A percentile compares a stretch with the other conserved stretches of the same genome.
phyloP scores from a whole-genome alignment of 2,329 filamentous ascomycete genomes.

The Bipolaris gigantea region DNA sequence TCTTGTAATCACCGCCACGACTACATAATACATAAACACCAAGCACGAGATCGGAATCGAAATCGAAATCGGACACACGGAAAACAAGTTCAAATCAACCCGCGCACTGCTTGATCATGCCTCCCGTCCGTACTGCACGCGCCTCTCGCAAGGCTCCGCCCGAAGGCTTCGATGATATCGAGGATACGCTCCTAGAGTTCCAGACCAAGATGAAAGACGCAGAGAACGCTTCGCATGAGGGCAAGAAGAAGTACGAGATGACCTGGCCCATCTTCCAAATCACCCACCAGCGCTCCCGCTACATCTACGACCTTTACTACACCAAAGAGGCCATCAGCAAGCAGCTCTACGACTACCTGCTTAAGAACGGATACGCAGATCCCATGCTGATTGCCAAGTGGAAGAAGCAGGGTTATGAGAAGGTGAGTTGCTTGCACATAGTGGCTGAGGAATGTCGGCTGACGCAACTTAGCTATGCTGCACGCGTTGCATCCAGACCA shows the following conservation, averaged over 20 bases:
- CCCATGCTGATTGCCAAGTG: slow-evolving; percentile 96
- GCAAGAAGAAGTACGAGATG: slow-evolving; percentile 86
- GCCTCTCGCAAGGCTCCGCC: slow-evolving; percentile 81
- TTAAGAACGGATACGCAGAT: slow-evolving; percentile 97
- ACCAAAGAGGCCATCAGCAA: slow-evolving; percentile 95
- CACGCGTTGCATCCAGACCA: slow-evolving; percentile 95
- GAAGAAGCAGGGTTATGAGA: slow-evolving; percentile 99
- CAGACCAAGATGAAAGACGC: slow-evolving; percentile 93
- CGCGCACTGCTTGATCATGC: slow-evolving; percentile 57
- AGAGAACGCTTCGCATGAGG: slow-evolving; percentile 78
- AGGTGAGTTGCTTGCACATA: slow-evolving; percentile 58
- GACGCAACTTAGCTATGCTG: slow-evolving; percentile 72
- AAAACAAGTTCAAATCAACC: neutral
- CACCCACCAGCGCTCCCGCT: slow-evolving; percentile 85
- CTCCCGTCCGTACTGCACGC: slow-evolving; percentile 69
- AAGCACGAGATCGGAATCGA: neutral
- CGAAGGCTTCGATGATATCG: slow-evolving; percentile 84
- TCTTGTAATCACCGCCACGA: neutral
- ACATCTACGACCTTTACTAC: slow-evolving; percentile 98
- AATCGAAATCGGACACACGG: neutral
- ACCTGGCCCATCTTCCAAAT: slow-evolving; percentile 99
- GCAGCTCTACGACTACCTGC: slow-evolving; percentile 88
- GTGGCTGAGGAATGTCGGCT: neutral
- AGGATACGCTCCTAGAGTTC: slow-evolving; percentile 83
- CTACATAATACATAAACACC: neutral